phyloP scores from a whole-genome alignment of 176 grass and related monocot genomes.

The Neostapfia colusana region DNA sequence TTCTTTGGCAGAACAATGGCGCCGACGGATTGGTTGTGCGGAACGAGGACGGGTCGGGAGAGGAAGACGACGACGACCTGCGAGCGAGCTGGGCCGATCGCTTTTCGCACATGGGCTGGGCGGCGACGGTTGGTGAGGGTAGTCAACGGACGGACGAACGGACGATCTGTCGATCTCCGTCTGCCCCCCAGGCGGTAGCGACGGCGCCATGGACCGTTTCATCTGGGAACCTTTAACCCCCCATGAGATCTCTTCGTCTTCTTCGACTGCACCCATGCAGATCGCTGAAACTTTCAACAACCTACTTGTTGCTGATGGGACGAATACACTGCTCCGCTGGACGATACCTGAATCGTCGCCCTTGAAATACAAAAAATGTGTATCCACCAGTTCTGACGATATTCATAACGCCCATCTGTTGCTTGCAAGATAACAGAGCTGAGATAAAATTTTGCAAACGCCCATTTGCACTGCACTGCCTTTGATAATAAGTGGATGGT shows the following conservation, averaged over 20 bases:
- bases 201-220: neutral
- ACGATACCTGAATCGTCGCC: neutral
- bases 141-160: too few species aligned
- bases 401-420: neutral
- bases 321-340: too few species aligned
- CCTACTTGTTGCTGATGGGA: neutral
- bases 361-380: neutral
- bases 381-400: too few species aligned
- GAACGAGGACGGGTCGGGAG: too few species aligned
- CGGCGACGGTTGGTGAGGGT: too few species aligned
- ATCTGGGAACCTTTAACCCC: neutral
- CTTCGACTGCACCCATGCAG: neutral
- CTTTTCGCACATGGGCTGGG: too few species aligned
- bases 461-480: neutral
- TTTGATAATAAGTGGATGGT: neutral
- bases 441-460: neutral
- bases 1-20: too few species aligned
- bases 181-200: too few species aligned
- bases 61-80: too few species aligned
- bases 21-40: too few species aligned
- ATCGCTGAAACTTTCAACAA: conserved; percentile 18
- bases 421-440: neutral
- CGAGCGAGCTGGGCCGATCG: too few species aligned
- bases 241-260: neutral
- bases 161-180: too few species aligned